Evolutionary conservation across 306 rosid genomes (phyloP).

Genomic region (Cercis canadensis): DNA sequence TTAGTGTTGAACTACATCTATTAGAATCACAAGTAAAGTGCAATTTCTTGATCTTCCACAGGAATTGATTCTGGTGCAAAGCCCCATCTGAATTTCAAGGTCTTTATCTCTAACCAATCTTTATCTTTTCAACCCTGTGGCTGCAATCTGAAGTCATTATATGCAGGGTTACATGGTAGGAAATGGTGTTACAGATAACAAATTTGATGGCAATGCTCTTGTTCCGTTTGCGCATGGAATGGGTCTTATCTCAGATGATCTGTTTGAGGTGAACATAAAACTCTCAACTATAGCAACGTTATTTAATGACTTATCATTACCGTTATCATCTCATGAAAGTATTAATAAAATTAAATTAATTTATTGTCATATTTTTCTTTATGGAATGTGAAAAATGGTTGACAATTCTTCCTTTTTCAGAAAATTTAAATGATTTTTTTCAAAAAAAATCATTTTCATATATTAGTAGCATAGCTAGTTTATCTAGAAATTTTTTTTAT

Average conservation of each 20-base stretch:
- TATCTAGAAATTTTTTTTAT: too few relatives aligned
- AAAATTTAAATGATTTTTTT: too few relatives aligned
- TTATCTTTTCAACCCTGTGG: background rate
- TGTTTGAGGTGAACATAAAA: conserved; percentile 52
- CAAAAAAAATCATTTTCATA: too few relatives aligned
- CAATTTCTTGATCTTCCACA: conserved; percentile 38
- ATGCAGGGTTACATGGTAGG: conserved; percentile 82
- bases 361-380: background rate
- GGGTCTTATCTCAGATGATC: conserved; percentile 73
- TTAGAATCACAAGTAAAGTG: conserved; percentile 30
- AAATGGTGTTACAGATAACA: conserved; percentile 73
- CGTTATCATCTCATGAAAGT: background rate
- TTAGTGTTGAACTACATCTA: conserved; percentile 13
- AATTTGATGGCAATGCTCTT: conserved; percentile 68
- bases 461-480: too few relatives aligned
- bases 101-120: conserved; percentile 8
- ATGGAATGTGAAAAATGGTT: too few relatives aligned
- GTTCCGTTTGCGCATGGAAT: conserved; percentile 87
- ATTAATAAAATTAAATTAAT: too few relatives aligned
- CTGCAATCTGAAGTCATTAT: background rate
- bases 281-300: background rate
- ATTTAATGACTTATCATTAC: background rate
- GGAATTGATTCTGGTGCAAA: conserved; percentile 53
- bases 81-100: conserved; percentile 76
- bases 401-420: too few relatives aligned